phyloP scores from a whole-genome alignment of 495 filamentous ascomycete genomes.

The Talaromyces thailandensis region DNA sequence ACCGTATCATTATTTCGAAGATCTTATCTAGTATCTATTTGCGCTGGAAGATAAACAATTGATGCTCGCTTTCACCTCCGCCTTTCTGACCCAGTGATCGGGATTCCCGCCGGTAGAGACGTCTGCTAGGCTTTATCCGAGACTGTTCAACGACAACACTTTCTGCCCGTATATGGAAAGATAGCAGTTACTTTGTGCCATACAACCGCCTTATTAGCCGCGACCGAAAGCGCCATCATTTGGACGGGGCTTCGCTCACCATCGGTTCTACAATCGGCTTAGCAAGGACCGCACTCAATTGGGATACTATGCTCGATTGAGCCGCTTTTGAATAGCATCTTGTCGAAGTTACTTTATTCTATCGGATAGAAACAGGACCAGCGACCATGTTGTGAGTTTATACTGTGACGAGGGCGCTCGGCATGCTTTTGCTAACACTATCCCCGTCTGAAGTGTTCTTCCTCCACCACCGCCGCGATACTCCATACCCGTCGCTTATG shows the following conservation, averaged over 20 bases:
- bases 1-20: neutral
- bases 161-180: neutral
- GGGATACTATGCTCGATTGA: neutral
- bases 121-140: neutral
- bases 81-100: neutral
- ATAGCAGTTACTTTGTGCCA: neutral
- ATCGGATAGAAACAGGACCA: neutral
- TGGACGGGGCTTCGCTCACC: neutral
- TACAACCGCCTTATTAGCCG: neutral
- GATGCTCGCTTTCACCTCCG: neutral
- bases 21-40: neutral
- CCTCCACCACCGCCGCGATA: constrained; percentile 82
- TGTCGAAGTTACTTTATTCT: neutral
- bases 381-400: constrained; percentile 31
- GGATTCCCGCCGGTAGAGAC: neutral
- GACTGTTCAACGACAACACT: neutral
- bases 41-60: neutral
- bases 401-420: neutral
- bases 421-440: neutral
- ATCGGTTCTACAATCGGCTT: neutral
- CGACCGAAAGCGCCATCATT: neutral
- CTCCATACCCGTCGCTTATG: constrained; percentile 57
- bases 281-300: neutral
- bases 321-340: neutral
- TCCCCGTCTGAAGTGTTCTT: constrained; percentile 50